Base-by-base conservation (phyloP, 2,329 filamentous ascomycete genomes). In the Waltergamsia citrina region DNA sequence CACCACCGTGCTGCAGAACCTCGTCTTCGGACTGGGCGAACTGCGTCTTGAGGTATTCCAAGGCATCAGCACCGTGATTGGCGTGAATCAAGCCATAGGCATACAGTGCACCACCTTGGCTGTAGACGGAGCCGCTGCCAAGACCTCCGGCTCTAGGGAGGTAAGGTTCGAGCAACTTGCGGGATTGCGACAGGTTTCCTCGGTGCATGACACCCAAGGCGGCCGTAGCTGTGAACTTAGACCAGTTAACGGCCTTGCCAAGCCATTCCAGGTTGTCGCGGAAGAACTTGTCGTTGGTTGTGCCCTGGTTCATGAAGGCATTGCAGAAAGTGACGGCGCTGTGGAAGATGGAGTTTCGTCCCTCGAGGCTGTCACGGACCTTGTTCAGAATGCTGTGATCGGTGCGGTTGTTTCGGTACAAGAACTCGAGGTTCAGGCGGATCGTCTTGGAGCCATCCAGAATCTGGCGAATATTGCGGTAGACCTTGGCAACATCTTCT, bases 161-260 rank as follows among this genome's bases (percentile, higher is more conserved):
- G 52, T 98, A 98, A 4, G 92, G 92, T 51, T 94, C 87, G 11
- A 98, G 71, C 3, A 98, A 73, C 63, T 94, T 94, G 51, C 87
- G 79, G 2, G 88, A 92, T 51, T 98, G 90, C 17, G 82, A 84
- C 38, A 98, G 69, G 57, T 98, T 98, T 36, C 92, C 92, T 29
- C 87, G 82, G 59, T 98, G 92, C 42, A 98, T 95, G 33, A 96
- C 92, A 57, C 92, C 92, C 6, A 98, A 69, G 7, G 92, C 92
- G 37, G 92, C 92, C 5, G 92, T 98, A 11, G 92, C 92, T 1
- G 92, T 95, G 56, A 98, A 98, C 57, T 98, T 98, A 40, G 88
- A 95, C 92, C 92, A 98, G 65, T 98, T 98, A 31, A 96, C 87
- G 18, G 92, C 92, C 67, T 96, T 98, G 40, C 90, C 88, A 4